These are phyloP conservation scores for Cladosporium sphaerospermum DNA, from an alignment of 2,329 filamentous ascomycete genomes.

Conservation along the genomic window DNA sequence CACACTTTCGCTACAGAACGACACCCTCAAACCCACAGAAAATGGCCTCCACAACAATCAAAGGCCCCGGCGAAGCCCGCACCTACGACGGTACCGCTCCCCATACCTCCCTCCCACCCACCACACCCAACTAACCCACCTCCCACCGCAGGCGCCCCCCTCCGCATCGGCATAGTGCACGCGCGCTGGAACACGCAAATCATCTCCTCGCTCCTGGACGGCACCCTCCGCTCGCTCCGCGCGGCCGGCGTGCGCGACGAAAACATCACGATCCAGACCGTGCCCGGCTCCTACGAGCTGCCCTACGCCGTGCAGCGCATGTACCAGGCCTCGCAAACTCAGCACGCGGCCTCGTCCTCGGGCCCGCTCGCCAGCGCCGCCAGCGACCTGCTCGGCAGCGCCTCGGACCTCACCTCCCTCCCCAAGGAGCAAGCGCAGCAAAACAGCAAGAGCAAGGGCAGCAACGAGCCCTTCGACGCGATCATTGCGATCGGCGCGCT, in stretches of 20 bases:
- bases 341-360: conserved; percentile 53
- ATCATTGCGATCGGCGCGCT: conserved; percentile 92
- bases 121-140: conserved; percentile 50
- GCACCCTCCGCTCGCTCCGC: conserved; percentile 70
- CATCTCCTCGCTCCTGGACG: conserved; percentile 76
- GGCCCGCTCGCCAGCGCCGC: conserved; percentile 38
- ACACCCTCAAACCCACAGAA: not conserved
- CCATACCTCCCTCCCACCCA: conserved; percentile 18
- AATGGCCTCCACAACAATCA: conserved; percentile 7
- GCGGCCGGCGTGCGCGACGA: conserved; percentile 75
- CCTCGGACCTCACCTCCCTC: conserved; percentile 42
- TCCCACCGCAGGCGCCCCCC: conserved; percentile 37
- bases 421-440: not conserved
- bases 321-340: conserved; percentile 52
- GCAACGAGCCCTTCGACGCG: conserved; percentile 70
- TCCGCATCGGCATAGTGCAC: conserved; percentile 92
- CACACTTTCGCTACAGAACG: not conserved
- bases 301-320: conserved; percentile 80
- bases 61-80: conserved; percentile 11
- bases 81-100: conserved; percentile 6
- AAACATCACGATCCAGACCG: conserved; percentile 83
- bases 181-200: conserved; percentile 90
- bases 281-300: conserved; percentile 91
- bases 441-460: conserved; percentile 26
- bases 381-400: conserved; percentile 43